Percentiles rank a stretch among this genome's conserved stretches.
These are phyloP conservation scores for Terana coerulea DNA, from an alignment of 768 basidiomycete genomes.

Conservation along the genomic window DNA sequence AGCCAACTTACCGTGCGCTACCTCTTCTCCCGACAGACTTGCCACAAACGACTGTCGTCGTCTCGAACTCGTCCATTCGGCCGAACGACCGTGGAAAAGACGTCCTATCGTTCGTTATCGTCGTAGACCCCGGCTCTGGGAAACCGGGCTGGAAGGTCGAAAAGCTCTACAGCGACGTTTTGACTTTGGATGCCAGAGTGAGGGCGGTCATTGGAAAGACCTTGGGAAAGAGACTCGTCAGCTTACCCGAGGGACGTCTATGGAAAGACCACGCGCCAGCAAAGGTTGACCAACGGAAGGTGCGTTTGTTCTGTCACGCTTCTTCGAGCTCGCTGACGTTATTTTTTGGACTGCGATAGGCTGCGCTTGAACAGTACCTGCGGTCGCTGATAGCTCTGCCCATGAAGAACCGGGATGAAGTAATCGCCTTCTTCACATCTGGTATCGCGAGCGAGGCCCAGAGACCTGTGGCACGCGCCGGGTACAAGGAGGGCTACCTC, in stretches of 20 bases:
- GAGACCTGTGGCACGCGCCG: conserved; percentile 73
- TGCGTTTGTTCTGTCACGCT: conserved; percentile 31
- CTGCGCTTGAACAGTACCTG: conserved; percentile 79
- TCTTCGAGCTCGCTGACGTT: conserved; percentile 11
- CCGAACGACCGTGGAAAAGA: conserved; percentile 92
- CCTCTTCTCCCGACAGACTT: conserved; percentile 72
- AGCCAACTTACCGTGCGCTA: conserved; percentile 60
- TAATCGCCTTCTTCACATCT: conserved; percentile 89
- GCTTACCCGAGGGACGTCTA: conserved; percentile 85
- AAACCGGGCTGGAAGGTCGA: conserved; percentile 83
- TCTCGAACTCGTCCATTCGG: conserved; percentile 79
- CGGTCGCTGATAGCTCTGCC: conserved; percentile 79
- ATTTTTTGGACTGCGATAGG: conserved; percentile 37
- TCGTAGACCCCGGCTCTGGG: conserved; percentile 64
- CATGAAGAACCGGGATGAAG: conserved; percentile 82
- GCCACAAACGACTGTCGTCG: conserved; percentile 61
- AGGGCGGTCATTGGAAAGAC: conserved; percentile 54
- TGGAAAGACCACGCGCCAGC: conserved; percentile 98
- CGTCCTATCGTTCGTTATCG: conserved; percentile 82
- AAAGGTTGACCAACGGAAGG: conserved; percentile 95
- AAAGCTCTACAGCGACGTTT: conserved; percentile 91
- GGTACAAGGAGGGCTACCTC: conserved; percentile 92
- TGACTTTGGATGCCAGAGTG: conserved; percentile 81
- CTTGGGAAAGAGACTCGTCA: conserved; percentile 72
- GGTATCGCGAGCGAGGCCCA: conserved; percentile 78